These are phyloP conservation scores for Spiromastix sp. DNA, from an alignment of 2,329 filamentous ascomycete genomes.

Conservation along the genomic window DNA sequence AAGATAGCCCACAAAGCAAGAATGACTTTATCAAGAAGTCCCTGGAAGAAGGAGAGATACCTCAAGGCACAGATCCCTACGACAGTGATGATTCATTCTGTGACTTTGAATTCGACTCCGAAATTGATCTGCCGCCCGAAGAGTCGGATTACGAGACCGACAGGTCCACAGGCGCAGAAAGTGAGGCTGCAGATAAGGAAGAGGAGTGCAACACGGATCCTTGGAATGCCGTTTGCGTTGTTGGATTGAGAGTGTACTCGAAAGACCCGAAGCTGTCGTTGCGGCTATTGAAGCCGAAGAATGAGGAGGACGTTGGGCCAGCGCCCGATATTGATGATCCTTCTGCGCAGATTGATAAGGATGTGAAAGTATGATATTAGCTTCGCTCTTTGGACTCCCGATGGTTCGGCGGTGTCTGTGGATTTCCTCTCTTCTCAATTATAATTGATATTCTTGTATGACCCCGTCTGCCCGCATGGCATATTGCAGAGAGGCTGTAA, in stretches of 20 bases:
- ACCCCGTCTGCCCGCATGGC: too few species aligned
- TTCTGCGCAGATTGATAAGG: not conserved
- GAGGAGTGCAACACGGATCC: constrained; percentile 19
- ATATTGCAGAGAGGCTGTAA: too few species aligned
- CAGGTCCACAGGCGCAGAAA: constrained; percentile 10
- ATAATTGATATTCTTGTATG: too few species aligned
- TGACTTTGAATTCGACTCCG: constrained; percentile 33
- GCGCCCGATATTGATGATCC: not conserved
- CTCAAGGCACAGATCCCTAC: too few species aligned
- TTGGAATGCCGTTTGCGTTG: constrained; percentile 53
- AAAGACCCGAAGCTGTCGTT: constrained; percentile 41
- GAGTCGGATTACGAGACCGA: constrained; percentile 12
- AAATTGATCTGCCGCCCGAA: constrained; percentile 30
- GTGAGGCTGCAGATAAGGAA: constrained; percentile 15
- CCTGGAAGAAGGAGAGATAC: not conserved
- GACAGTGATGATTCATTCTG: constrained; percentile 26
- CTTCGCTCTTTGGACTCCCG: too few species aligned
- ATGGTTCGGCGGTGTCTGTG: too few species aligned
- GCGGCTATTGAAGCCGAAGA: constrained; percentile 39
- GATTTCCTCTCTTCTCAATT: too few species aligned
- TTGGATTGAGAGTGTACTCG: constrained; percentile 49
- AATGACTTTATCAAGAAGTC: too few species aligned
- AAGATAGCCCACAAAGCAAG: too few species aligned
- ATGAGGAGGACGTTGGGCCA: constrained; percentile 22
- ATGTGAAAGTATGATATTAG: not conserved